Base-by-base conservation (phyloP, 2,329 filamentous ascomycete species). In the Talaromyces sp. region DNA sequence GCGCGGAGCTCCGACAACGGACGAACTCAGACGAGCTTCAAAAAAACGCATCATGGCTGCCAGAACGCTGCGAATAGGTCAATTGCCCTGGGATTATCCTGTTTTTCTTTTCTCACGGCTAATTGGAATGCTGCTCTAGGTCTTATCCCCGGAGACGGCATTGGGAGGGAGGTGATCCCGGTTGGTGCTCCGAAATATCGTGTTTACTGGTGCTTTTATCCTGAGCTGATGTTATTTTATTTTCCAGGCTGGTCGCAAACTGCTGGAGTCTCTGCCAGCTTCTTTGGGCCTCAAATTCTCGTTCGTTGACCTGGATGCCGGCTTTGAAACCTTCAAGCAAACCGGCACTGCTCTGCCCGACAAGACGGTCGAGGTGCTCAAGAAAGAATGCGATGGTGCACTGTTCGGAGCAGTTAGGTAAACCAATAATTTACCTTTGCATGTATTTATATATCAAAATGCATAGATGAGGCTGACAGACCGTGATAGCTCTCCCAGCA, bases 81-180 rank as follows among this genome's bases (percentile, higher is more conserved):
- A 75, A 78, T 73, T 70, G 59, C 51, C 52, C 57, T 29, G 43
- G 26, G n/a, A 55, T 19, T 3, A 35, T 17, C 54, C 17, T 7
- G 19, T 29, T 64, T 55, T 57, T 29, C 7, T 43, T 57, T 29
- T 48, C 32, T 63, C 46, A 66, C 35, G 51, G 63, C 66, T 60
- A 66, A 54, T 57, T 26, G 46, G 26, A 59, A 11, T 24, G 51
- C 56, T 53, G 21, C 56, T 61, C 26, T 66, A 96, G 92, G 92
- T 75, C 90, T 97, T 70, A 97, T 99, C 74, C 90, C 94, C 70
- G 94, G 94, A 73, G 94, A 99, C 80, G 94, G 94, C 78, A 99
- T 99, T 79, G 94, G 94, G 79, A 91, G 91, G 74, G 94, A 99
- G 80, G 94, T 99, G 75, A 97, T 99, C 77, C 94, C 94, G 66